Base-by-base conservation (phyloP, 1,284 basidiomycete genomes). In the Cronartium ribicola region DNA sequence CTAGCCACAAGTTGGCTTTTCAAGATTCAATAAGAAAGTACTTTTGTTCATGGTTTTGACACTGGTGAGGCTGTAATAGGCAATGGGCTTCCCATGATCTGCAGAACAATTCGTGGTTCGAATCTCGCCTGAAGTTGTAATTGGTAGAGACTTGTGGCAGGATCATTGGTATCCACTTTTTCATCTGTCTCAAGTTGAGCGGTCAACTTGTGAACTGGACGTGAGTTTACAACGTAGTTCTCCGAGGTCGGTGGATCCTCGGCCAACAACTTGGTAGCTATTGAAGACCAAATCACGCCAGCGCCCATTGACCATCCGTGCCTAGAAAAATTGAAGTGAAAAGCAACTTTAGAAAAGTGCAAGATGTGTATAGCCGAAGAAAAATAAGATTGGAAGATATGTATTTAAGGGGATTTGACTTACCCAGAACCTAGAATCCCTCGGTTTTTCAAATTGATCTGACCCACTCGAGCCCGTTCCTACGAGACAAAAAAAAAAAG, bases 371-470 rank as follows among this genome's bases (percentile, higher is more conserved):
- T n/a, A n/a, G n/a, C n/a, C n/a, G n/a, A n/a, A n/a, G n/a, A 57
- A 10, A 13, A 40, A 46, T 3, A 69, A 29, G 7, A 69, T 17
- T 46, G 6, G 13, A 57, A 60, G 22, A 55, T 10, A 11, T 6
- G 3, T 43, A 29, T 20, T n/a, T 29, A 66, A 66, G 5, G 4
- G 8, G n/a, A 40, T 2, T n/a, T 5, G 17, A 66, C 70, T 59
- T 39, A 72, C 70, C 70, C 70, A 3, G 62, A 57, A n/a, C 70
- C 70, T 63, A 72, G 57, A 44, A 72, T 72, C 22, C 63, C 70
- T 13, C 70, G 61, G 60, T 72, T 66, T 72, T 66, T 72, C 63
- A 72, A 29, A 65, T 66, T 72, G 63, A 72, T 72, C 43, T 72
- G 70, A 36, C 70, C 70, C 43, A 66, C 63, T 48, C 63, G 36